A percentile compares a stretch with the other conserved stretches of the same genome.
phyloP scores from a whole-genome alignment of 1,284 basidiomycete genomes.

The Lentinus polychrous region DNA sequence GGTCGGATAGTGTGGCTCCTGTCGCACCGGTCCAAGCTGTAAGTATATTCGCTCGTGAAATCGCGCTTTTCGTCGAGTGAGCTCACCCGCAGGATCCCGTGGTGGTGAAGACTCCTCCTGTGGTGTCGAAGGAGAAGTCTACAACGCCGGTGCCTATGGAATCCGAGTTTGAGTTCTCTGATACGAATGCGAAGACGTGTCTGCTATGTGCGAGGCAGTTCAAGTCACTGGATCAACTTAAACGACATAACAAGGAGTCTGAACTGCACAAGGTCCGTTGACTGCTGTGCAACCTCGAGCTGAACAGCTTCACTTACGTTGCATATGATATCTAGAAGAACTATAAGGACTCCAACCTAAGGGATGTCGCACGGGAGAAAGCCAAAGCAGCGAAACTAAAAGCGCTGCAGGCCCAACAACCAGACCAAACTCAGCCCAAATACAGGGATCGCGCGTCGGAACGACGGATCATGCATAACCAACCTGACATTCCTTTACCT shows the following conservation, averaged over 20 bases:
- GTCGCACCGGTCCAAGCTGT: conserved; percentile 7
- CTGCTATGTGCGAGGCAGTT: conserved; percentile 88
- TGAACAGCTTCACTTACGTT: conserved; percentile 13
- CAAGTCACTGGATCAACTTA: conserved; percentile 78
- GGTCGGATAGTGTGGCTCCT: conserved; percentile 16
- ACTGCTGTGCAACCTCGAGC: not conserved
- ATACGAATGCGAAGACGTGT: conserved; percentile 68
- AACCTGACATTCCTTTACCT: conserved; percentile 74
- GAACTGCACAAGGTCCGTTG: conserved; percentile 78
- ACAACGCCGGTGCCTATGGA: conserved; percentile 35
- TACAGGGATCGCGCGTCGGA: conserved; percentile 91
- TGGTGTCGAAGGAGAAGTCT: conserved; percentile 16
- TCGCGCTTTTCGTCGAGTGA: not conserved
- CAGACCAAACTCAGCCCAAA: conserved; percentile 40
- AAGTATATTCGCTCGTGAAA: not conserved
- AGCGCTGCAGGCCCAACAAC: conserved; percentile 8
- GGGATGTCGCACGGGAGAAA: conserved; percentile 72
- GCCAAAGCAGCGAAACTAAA: conserved; percentile 40
- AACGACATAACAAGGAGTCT: conserved; percentile 84
- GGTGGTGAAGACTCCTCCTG: not conserved
- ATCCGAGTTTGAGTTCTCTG: conserved; percentile 71
- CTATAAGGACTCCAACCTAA: conserved; percentile 59
- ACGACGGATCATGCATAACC: conserved; percentile 81
- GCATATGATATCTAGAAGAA: conserved; percentile 58
- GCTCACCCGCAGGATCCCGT: not conserved